Evolutionary conservation across 176 grass and related monocot species (phyloP).

Genomic region (Stipa capillata): DNA sequence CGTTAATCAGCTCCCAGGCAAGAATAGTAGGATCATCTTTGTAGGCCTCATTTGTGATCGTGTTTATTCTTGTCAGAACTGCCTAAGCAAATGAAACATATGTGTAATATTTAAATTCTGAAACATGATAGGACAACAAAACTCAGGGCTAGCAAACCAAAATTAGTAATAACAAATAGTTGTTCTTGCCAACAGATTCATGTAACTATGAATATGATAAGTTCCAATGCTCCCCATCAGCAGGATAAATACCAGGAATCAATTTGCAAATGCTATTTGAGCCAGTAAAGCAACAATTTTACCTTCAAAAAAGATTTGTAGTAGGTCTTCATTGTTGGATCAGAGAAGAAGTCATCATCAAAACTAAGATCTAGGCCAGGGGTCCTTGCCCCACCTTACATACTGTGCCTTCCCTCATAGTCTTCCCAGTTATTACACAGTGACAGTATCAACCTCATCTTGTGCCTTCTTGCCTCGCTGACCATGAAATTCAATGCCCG

Average conservation of each 20-base stretch:
- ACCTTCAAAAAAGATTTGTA: constrained; percentile 88
- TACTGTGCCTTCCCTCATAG: constrained; percentile 77
- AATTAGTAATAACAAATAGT: not conserved
- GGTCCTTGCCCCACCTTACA: constrained; percentile 53
- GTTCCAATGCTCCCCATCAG: not conserved
- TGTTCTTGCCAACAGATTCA: not conserved
- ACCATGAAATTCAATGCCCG: constrained; percentile 83
- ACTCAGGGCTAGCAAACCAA: not conserved
- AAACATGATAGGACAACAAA: not conserved
- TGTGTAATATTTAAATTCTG: not conserved
- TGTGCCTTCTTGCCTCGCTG: constrained; percentile 64
- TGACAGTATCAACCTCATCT: constrained; percentile 49
- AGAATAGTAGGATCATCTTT: constrained; percentile 79
- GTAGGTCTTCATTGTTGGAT: constrained; percentile 60
- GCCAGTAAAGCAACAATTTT: not conserved
- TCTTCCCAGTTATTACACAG: constrained; percentile 73
- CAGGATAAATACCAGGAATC: not conserved
- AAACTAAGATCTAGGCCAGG: constrained; percentile 45
- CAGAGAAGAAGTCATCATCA: constrained; percentile 68
- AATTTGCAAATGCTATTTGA: not conserved
- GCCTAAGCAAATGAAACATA: constrained; percentile 28
- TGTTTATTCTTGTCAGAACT: constrained; percentile 66
- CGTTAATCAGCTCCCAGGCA: constrained; percentile 89
- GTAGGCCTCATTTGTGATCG: constrained; percentile 63
- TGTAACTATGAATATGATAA: not conserved